phyloP scores from a whole-genome alignment of 2,329 filamentous ascomycete species.

The Alternaria arborescens region DNA sequence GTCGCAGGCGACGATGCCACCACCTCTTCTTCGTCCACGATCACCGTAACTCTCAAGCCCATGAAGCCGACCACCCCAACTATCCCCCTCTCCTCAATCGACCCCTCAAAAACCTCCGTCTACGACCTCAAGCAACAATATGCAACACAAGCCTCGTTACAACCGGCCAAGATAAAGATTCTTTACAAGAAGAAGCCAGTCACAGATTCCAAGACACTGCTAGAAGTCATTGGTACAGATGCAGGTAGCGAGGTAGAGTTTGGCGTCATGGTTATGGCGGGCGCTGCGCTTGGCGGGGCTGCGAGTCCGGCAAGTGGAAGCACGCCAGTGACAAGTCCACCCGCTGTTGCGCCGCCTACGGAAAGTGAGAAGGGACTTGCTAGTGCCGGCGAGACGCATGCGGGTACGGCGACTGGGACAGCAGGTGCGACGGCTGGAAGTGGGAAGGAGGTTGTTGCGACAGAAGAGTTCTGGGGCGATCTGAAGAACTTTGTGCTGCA shows the following conservation, averaged over 20 bases:
- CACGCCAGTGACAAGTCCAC: conserved; percentile 57
- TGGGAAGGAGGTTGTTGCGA: conserved; percentile 68
- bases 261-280: conserved; percentile 86
- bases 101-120: conserved; percentile 74
- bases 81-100: conserved; percentile 70
- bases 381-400: conserved; percentile 13
- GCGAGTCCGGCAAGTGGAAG: conserved; percentile 46
- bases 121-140: conserved; percentile 80
- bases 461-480: conserved; percentile 85
- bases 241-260: conserved; percentile 71
- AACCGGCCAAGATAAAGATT: conserved; percentile 78
- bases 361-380: conserved; percentile 57
- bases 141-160: conserved; percentile 67
- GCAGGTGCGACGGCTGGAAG: conserved; percentile 61
- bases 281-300: conserved; percentile 49
- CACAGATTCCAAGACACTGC: conserved; percentile 76
- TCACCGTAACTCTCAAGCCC: conserved; percentile 73
- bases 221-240: conserved; percentile 71
- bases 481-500: conserved; percentile 81
- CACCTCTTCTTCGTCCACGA: conserved; percentile 49
- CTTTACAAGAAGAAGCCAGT: conserved; percentile 89
- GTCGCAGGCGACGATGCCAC: conserved; percentile 54
- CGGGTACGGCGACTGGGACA: conserved; percentile 38
- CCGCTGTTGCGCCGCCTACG: conserved; percentile 62
- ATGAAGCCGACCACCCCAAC: conserved; percentile 68